Conservation (phyloP, 1,284 basidiomycete species). For the Fistulina hepatica region DNA sequence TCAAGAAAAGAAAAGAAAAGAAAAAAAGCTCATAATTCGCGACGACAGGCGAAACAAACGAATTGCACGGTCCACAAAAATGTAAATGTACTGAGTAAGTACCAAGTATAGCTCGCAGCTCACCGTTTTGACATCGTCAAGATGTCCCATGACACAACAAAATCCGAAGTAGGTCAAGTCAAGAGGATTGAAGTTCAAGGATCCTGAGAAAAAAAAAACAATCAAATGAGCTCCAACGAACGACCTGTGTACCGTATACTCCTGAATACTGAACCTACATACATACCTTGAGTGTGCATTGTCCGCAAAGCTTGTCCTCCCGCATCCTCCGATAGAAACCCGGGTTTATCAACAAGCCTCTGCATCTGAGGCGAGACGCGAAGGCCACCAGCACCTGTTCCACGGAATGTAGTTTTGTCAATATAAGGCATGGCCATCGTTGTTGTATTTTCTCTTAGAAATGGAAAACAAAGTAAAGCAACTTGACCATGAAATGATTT, state of each 20-base stretch:
- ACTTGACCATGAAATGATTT: too few species aligned
- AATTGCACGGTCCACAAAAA: too few species aligned
- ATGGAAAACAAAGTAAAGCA: too few species aligned
- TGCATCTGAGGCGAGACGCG: slow-evolving; percentile 28
- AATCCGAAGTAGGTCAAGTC: slow-evolving; percentile 29
- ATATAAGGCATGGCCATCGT: too few species aligned
- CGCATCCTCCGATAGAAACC: slow-evolving; percentile 22
- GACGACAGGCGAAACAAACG: too few species aligned
- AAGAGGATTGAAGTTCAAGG: slow-evolving; percentile 18
- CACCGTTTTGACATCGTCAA: slow-evolving; percentile 21
- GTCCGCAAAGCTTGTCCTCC: slow-evolving; percentile 28
- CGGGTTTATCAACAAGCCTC: slow-evolving; percentile 26
- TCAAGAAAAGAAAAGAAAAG: background rate
- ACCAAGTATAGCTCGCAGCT: too few species aligned
- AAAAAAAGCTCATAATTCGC: slow-evolving; percentile 8
- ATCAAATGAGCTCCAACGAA: too few species aligned
- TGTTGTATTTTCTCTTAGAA: too few species aligned
- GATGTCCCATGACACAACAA: slow-evolving; percentile 26
- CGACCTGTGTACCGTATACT: too few species aligned
- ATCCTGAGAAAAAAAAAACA: slow-evolving; percentile 14
- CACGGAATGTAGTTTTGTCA: too few species aligned
- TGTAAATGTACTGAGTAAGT: too few species aligned
- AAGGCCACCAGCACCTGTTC: slow-evolving; percentile 22
- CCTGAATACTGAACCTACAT: background rate
- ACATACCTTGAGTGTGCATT: slow-evolving; percentile 29